Conservation (phyloP, 306 rosid species). For the Dicorynia guianensis region DNA sequence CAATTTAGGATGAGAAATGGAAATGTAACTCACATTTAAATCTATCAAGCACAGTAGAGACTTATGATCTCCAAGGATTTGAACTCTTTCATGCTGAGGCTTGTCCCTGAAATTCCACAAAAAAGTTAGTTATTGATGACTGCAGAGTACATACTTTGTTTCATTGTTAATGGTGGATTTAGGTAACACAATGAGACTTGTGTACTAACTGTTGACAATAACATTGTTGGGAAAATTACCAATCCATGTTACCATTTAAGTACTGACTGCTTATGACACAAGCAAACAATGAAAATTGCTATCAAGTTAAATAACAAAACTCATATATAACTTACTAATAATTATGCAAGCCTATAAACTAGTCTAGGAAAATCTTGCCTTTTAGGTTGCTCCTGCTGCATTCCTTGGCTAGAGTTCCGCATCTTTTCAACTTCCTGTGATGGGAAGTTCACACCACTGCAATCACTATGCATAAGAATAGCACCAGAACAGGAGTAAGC, state of each 20-base stretch:
- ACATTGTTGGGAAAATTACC: background rate
- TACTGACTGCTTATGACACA: background rate
- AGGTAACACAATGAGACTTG: no score
- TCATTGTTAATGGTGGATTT: conserved; percentile 20
- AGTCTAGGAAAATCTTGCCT: conserved; percentile 52
- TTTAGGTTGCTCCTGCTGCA: conserved; percentile 61
- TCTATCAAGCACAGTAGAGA: conserved; percentile 73
- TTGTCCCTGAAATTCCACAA: conserved; percentile 71
- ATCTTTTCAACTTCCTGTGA: conserved; percentile 54
- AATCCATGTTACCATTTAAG: conserved; percentile 8
- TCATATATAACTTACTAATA: conserved; percentile 22
- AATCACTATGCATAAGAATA: conserved; percentile 51
- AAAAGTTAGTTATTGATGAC: conserved; percentile 26
- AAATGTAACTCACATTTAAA: conserved; percentile 73
- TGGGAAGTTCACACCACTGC: conserved; percentile 53
- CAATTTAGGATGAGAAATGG: conserved; percentile 5
- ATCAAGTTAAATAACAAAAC: conserved; percentile 8
- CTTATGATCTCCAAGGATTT: conserved; percentile 66
- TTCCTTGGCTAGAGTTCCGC: conserved; percentile 55
- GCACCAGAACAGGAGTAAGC: conserved; percentile 67
- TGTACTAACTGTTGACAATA: background rate
- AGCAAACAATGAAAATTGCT: conserved; percentile 18
- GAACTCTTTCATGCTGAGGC: conserved; percentile 71
- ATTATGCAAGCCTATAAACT: conserved; percentile 25
- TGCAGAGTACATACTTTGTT: conserved; percentile 13